These are phyloP conservation scores for Termitomyces heimii DNA, from an alignment of 768 basidiomycete genomes.

Conservation along the genomic window DNA sequence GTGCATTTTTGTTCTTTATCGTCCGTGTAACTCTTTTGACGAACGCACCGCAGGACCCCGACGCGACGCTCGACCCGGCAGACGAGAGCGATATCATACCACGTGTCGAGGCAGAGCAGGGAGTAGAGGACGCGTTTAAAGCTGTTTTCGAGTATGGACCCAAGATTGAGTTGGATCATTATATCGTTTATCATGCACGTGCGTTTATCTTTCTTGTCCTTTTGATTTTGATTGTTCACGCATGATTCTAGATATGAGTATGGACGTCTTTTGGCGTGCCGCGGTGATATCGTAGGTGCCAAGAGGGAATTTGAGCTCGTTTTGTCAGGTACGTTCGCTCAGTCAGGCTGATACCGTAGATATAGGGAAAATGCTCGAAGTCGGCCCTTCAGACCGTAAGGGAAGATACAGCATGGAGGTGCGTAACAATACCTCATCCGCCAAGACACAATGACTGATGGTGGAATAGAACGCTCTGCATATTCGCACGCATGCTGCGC, in stretches of 20 bases:
- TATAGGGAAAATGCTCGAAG: constrained; percentile 61
- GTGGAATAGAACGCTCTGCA: constrained; percentile 23
- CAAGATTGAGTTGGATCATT: constrained; percentile 81
- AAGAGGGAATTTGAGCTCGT: constrained; percentile 75
- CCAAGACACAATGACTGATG: too few relatives aligned
- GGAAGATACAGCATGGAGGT: constrained; percentile 85
- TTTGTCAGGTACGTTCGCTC: constrained; percentile 52
- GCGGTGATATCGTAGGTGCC: constrained; percentile 56
- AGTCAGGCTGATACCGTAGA: neutral
- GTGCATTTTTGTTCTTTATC: constrained; percentile 36
- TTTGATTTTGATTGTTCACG: neutral
- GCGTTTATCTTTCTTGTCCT: constrained; percentile 24
- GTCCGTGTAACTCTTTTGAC: too few relatives aligned
- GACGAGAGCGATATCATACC: constrained; percentile 24
- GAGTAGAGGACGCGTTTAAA: constrained; percentile 53
- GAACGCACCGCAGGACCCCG: constrained; percentile 44
- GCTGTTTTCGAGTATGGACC: constrained; percentile 65
- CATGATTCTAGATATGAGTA: constrained; percentile 64
- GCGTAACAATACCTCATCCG: constrained; percentile 9
- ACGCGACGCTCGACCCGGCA: constrained; percentile 42
- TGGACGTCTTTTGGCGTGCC: constrained; percentile 71
- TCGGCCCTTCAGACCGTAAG: constrained; percentile 52
- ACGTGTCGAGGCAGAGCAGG: constrained; percentile 46
- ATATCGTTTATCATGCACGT: constrained; percentile 86
- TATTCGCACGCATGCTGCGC: constrained; percentile 29